Percentiles rank a stretch among this genome's conserved stretches.
phyloP scores from a whole-genome alignment of 352 stramenopile species.

The Globisporangium cylindrosporum region DNA sequence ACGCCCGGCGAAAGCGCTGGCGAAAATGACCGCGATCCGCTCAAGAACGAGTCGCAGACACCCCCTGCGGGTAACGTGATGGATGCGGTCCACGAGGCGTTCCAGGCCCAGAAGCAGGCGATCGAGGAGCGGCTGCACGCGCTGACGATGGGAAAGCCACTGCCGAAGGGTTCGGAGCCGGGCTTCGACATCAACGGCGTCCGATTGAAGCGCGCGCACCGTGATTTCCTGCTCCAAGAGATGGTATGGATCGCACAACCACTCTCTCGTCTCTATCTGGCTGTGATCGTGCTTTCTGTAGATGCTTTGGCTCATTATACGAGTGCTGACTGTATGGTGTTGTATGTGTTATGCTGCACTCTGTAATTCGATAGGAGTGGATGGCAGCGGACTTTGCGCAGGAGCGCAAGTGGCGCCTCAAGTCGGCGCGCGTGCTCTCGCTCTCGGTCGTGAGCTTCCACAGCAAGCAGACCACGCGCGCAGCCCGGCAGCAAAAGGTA shows the following conservation, averaged over 20 bases:
- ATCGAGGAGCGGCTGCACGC: slow-evolving; percentile 39
- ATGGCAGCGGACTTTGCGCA: slow-evolving; percentile 92
- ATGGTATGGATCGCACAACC: slow-evolving; percentile 35
- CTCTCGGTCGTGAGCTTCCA: slow-evolving; percentile 61
- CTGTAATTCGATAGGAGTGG: slow-evolving; percentile 57
- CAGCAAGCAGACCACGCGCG: slow-evolving; percentile 37
- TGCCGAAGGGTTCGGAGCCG: slow-evolving; percentile 30
- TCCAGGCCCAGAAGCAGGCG: slow-evolving; percentile 37
- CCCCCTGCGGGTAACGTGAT: background rate
- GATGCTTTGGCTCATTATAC: background rate
- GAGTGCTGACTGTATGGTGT: background rate
- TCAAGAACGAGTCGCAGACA: slow-evolving; percentile 19
- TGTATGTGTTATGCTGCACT: background rate
- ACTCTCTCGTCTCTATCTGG: background rate
- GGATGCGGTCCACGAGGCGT: slow-evolving; percentile 23
- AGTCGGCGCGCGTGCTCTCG: slow-evolving; percentile 68
- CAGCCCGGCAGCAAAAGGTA: slow-evolving; percentile 38
- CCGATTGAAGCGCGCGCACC: slow-evolving; percentile 42
- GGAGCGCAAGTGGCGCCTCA: slow-evolving; percentile 85
- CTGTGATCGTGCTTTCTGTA: background rate
- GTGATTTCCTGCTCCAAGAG: slow-evolving; percentile 79
- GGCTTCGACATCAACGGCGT: slow-evolving; percentile 38
- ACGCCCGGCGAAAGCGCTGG: slow-evolving; percentile 20
- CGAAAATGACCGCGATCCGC: slow-evolving; percentile 15
- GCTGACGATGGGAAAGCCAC: slow-evolving; percentile 48